Conservation (phyloP, 2,329 filamentous ascomycete genomes). For the Phaeoacremonium minimum region DNA sequence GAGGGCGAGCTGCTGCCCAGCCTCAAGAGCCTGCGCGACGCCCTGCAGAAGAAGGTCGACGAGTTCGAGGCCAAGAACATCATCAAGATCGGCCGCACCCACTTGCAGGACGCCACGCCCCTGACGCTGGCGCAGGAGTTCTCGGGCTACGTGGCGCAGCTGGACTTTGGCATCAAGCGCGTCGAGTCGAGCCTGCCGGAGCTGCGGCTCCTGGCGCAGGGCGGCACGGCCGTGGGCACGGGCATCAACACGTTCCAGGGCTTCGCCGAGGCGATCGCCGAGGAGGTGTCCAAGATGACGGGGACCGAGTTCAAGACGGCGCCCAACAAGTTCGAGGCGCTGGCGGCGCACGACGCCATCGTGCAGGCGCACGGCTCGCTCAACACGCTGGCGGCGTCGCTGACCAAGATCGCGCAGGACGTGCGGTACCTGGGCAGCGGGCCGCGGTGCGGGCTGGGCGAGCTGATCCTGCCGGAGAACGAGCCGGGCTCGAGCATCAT, state of each 20-base stretch:
- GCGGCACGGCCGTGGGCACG: slow-evolving; percentile 80
- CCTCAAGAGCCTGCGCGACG: slow-evolving; percentile 74
- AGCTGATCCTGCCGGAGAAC: slow-evolving; percentile 92
- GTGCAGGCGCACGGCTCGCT: slow-evolving; percentile 91
- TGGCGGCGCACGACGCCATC: slow-evolving; percentile 92
- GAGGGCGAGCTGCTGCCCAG: slow-evolving; percentile 82
- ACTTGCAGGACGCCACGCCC: slow-evolving; percentile 95
- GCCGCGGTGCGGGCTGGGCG: slow-evolving; percentile 90
- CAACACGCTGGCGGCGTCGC: slow-evolving; percentile 85
- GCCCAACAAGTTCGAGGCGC: slow-evolving; percentile 97
- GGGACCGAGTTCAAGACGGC: slow-evolving; percentile 92
- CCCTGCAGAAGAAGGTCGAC: slow-evolving; percentile 83
- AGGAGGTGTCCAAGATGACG: slow-evolving; percentile 88
- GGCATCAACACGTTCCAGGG: slow-evolving; percentile 97
- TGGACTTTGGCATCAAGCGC: slow-evolving; percentile 85
- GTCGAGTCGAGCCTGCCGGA: slow-evolving; percentile 47
- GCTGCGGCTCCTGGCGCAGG: slow-evolving; percentile 22
- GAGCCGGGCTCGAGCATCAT: slow-evolving; percentile 98
- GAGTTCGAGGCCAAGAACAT: slow-evolving; percentile 81
- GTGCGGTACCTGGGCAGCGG: slow-evolving; percentile 95
- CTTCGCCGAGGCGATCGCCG: slow-evolving; percentile 89
- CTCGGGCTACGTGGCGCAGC: slow-evolving; percentile 92
- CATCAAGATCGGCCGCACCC: slow-evolving; percentile 98
- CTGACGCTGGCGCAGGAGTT: slow-evolving; percentile 96
- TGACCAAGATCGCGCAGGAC: slow-evolving; percentile 98